Evolutionary conservation across 202 grass and related monocot genomes (phyloP).

Genomic region (Eragrostis tef): DNA sequence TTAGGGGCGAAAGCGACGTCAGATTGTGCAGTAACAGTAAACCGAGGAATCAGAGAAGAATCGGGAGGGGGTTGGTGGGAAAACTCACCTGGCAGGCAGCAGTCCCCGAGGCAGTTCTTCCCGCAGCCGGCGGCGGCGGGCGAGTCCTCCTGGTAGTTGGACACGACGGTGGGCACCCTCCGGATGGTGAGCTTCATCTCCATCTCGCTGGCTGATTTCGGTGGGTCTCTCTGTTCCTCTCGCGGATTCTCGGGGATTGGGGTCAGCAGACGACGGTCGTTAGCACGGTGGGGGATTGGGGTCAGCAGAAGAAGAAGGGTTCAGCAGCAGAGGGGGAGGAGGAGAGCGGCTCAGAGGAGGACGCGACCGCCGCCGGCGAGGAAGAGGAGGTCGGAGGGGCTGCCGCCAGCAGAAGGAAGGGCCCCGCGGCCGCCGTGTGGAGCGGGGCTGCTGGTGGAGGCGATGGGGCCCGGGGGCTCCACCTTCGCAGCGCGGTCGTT

Average conservation of each 20-base stretch:
- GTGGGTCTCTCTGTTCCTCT: constrained; percentile 19
- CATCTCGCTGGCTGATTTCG: constrained; percentile 1
- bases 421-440: constrained; percentile 97
- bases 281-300: background rate
- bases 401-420: constrained; percentile 85
- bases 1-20: constrained; percentile 1
- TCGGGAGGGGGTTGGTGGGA: background rate
- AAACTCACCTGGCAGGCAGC: constrained; percentile 81
- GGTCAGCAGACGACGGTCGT: background rate
- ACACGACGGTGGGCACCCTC: constrained; percentile 89
- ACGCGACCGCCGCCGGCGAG: constrained; percentile 81
- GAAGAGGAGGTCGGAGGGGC: constrained; percentile 97
- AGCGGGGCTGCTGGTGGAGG: constrained; percentile 54
- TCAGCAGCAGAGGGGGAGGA: background rate
- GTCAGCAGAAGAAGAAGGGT: background rate
- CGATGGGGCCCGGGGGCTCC: constrained; percentile 62
- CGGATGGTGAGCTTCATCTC: constrained; percentile 88
- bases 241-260: constrained; percentile 16
- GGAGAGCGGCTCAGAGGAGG: constrained; percentile 30
- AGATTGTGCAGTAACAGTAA: constrained; percentile 9
- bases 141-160: constrained; percentile 90
- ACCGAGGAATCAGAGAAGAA: background rate
- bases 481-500: constrained; percentile 58
- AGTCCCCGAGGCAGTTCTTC: constrained; percentile 86
- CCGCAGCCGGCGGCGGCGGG: constrained; percentile 56